Evolutionary conservation across 495 filamentous ascomycete species (phyloP).

Genomic region (Thozetella sp.): DNA sequence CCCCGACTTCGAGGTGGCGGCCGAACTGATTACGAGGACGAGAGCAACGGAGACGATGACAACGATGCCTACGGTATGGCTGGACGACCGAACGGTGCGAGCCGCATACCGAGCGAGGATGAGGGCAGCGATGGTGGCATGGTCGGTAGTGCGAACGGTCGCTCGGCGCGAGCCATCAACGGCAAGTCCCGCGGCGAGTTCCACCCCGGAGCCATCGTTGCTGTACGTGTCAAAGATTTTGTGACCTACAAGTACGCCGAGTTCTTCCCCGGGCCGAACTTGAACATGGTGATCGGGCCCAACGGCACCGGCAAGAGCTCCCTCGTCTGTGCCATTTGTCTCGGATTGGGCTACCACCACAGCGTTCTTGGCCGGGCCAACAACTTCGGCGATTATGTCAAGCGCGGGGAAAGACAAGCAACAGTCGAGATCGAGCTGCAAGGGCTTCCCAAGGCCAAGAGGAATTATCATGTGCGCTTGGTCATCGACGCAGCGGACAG

Average conservation of each 20-base stretch:
- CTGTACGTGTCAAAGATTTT: constrained; percentile 87
- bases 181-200: constrained; percentile 24
- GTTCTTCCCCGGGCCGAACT: constrained; percentile 84
- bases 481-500: constrained; percentile 82
- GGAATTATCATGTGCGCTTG: constrained; percentile 74
- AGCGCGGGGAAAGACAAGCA: constrained; percentile 79
- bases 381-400: constrained; percentile 86
- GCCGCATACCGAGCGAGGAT: background rate
- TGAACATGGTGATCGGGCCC: constrained; percentile 99
- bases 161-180: constrained; percentile 5
- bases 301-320: constrained; percentile 99
- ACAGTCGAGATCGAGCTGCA: constrained; percentile 88
- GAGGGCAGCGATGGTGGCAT: background rate
- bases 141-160: constrained; percentile 11
- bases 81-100: background rate
- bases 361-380: constrained; percentile 87
- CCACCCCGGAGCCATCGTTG: constrained; percentile 86
- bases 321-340: constrained; percentile 93
- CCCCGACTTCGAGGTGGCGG: constrained; percentile 5
- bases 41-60: constrained; percentile 7
- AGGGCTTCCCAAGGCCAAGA: constrained; percentile 43
- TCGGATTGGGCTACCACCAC: constrained; percentile 85
- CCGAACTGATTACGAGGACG: constrained; percentile 9
- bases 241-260: constrained; percentile 92
- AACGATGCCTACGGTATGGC: constrained; percentile 14